Base-by-base conservation (phyloP, 306 rosid genomes). In the Castanea mollissima region DNA sequence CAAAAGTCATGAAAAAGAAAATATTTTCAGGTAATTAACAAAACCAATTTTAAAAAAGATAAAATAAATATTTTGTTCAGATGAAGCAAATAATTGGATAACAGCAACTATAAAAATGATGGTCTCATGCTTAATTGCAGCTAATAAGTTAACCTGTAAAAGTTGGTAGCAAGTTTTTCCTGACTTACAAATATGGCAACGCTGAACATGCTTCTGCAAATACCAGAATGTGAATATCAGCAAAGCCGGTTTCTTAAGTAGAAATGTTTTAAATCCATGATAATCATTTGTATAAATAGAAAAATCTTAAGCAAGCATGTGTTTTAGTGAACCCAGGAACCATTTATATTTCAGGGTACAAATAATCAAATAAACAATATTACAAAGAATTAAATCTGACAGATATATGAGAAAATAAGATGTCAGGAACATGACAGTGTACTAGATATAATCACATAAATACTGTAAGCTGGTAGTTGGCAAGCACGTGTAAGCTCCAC, bases 131-230 rank as follows among this genome's bases (percentile, higher is more conserved):
- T 74, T 67, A 72, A 80, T 67, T 73, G 46, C 46, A 79, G 76
- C 64, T 87, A 75, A 77, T 68, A 76, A 65, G 55, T 95, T 86
- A 84, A 92, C 99, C 98, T 95, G 99, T 83, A 95, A 86, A 84
- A 83, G 44, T 58, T 89, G 95, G 84, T 95, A 91, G 88, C 97
- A 92, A 25, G 88, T 74, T 78, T 88, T 85, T 80, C 98, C 96
- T 1, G 93, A 85, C 85, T 86, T 92, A 87, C 99, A 95, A 75
- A 85, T 69, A 71, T 86, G 87, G 78, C 99, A 95, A 73, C 83
- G 92, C 72, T 84, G 94, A 82, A 69, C 77, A 86, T 95, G 99
- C 75, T 95, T 95, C 99, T 92, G 89, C 87, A 85, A 85, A 73
- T 74, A 78, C 55, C 76, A 89, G 78, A 89, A 62, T 67, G 71